A percentile compares a stretch with the other conserved stretches of the same genome.
These are phyloP conservation scores for Zelonia costaricensis DNA, from an alignment of 208 protist species.

Conservation along the genomic window DNA sequence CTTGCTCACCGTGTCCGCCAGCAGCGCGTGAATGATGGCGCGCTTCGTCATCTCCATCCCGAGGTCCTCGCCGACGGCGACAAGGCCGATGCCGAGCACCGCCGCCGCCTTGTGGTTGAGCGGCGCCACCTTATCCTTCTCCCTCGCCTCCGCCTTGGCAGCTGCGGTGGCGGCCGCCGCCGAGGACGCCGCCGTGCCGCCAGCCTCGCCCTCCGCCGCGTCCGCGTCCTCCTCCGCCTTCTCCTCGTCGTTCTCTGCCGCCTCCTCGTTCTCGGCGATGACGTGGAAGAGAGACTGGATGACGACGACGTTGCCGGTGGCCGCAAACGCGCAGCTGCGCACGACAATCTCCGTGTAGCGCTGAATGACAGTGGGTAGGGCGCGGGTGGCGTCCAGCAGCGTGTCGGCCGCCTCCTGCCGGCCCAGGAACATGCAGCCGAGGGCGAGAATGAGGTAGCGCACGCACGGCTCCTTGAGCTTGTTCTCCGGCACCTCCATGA, in stretches of 20 bases:
- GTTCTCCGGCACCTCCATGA: slow-evolving; percentile 88
- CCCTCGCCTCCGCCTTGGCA: slow-evolving; percentile 8
- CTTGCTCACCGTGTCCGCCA: slow-evolving; percentile 89
- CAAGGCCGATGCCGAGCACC: slow-evolving; percentile 97
- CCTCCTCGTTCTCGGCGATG: slow-evolving; percentile 92
- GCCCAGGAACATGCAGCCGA: slow-evolving; percentile 96
- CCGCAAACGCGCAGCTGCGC: slow-evolving; percentile 98
- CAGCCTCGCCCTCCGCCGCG: slow-evolving; percentile 7
- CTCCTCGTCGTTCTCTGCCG: slow-evolving; percentile 40
- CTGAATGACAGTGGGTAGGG: slow-evolving; percentile 72
- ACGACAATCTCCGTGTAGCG: slow-evolving; percentile 94
- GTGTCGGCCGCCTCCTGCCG: slow-evolving; percentile 93
- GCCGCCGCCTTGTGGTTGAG: slow-evolving; percentile 95
- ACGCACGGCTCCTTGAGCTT: slow-evolving; percentile 71
- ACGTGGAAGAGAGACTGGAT: slow-evolving; percentile 97
- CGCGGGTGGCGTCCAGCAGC: slow-evolving; percentile 92
- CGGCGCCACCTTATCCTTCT: slow-evolving; percentile 32
- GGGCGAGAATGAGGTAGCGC: slow-evolving; percentile 92
- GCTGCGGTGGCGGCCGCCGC: neutral
- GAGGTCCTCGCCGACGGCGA: slow-evolving; percentile 98
- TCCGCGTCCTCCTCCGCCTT: slow-evolving; percentile 29
- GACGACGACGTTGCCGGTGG: slow-evolving; percentile 98
- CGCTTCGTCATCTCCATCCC: slow-evolving; percentile 98
- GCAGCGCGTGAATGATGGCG: slow-evolving; percentile 97
- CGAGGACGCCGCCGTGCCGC: no score